Base-by-base conservation (phyloP, 1,284 basidiomycete species). In the Sporisorium sorghi region DNA sequence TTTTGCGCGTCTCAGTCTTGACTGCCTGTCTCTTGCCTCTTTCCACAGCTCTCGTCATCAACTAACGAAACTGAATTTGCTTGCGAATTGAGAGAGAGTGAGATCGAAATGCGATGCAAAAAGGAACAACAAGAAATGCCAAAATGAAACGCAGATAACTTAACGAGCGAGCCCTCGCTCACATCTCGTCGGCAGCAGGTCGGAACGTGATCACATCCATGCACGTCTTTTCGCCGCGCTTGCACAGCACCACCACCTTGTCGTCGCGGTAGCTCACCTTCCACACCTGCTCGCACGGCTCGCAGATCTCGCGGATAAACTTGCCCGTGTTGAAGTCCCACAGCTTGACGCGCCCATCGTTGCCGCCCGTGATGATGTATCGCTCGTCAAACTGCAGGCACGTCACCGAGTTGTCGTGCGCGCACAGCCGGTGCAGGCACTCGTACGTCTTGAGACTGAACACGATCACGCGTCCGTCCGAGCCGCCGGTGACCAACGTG, bases 401-500 rank as follows among this genome's bases (percentile, higher is more conserved):
- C 0, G 94, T 95, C 26, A 98, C 93, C 40, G 90, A 91, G 64
- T 93, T 94, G 86, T 94, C 93, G 87, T 98, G 95, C 5, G 85
- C 81, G 60, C 80, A 85, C 19, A 87, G 69, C 5, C 85, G 82
- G 58, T 86, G 86, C 21, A 86, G 79, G 52, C 87, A 87, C 39
- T 87, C 86, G 71, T 87, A 87, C 44, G 89, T 89, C 33, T 86
- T 84, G 21, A 97, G 88, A 48, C 91, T 89, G 85, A 94, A 97
- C 32, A 93, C 91, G 82, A 98, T 93, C 39, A 98, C 92, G 0
- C 93, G 90, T 1, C 96, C 96, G 81, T 97, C 95, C 0, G 94
- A 94, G 19, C 93, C 94, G 49, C 94, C 95, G 0, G 94, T 97
- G 44, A 91, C 91, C 58, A 98, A 90, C 28, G 91, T 86, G 26